Conservation (phyloP, 371 early-diverging fungal genomes). For the Mortierella sp. region DNA sequence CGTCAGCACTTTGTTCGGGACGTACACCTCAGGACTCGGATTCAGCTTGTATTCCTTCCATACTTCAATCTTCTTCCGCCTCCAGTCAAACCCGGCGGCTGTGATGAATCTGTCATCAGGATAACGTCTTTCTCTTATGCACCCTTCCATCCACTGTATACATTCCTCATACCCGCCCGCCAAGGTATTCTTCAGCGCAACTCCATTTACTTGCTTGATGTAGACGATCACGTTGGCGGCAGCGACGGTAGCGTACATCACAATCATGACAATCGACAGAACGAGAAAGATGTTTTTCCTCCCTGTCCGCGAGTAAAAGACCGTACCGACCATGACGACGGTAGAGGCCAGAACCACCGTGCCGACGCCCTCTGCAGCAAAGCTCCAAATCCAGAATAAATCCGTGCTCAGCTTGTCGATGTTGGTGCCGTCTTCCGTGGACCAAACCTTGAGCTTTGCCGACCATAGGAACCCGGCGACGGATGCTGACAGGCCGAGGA, state of each 20-base stretch:
- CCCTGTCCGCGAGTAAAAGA: slow-evolving; percentile 44
- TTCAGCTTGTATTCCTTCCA: slow-evolving; percentile 5
- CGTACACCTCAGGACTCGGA: slow-evolving; percentile 17
- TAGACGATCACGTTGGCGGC: slow-evolving; percentile 25
- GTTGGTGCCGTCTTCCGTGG: background rate
- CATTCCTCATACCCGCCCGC: background rate
- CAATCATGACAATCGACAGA: slow-evolving; percentile 23
- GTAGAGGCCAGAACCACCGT: slow-evolving; percentile 23
- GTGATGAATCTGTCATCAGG: background rate
- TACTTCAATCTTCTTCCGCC: background rate
- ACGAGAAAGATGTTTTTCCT: slow-evolving; percentile 27
- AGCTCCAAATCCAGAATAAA: slow-evolving; percentile 43
- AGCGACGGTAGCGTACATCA: slow-evolving; percentile 25
- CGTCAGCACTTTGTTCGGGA: slow-evolving; percentile 39
- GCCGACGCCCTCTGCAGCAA: slow-evolving; percentile 28
- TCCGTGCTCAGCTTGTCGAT: background rate
- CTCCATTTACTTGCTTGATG: slow-evolving; percentile 13
- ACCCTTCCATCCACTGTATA: background rate
- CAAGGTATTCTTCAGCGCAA: background rate
- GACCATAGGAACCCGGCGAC: slow-evolving; percentile 24
- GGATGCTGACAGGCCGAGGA: slow-evolving; percentile 21
- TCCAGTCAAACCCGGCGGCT: background rate
- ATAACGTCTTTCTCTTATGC: background rate
- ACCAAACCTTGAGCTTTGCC: background rate
- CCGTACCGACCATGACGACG: slow-evolving; percentile 41